Evolutionary conservation across 2,329 filamentous ascomycete species (phyloP).

Genomic region (Colletotrichum costaricense): DNA sequence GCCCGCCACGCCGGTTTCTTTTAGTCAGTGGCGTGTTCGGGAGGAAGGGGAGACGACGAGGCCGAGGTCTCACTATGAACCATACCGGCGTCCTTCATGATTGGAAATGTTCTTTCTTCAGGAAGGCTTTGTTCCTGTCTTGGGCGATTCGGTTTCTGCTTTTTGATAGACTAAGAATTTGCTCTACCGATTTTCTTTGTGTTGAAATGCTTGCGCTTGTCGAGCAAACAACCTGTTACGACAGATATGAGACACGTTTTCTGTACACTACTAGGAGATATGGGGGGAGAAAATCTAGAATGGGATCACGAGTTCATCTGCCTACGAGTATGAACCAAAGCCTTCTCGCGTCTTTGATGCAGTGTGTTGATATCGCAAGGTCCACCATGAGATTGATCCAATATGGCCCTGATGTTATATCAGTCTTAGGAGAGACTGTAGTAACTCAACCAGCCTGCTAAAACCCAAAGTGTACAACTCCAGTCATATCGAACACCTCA

Average conservation of each 20-base stretch:
- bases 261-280: background rate
- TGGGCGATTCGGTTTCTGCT: background rate
- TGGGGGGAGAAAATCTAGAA: background rate
- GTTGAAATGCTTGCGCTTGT: background rate
- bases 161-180: background rate
- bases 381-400: background rate
- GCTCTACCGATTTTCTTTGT: background rate
- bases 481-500: background rate
- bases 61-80: constrained; percentile 24
- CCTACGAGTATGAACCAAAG: background rate
- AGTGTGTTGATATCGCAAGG: background rate
- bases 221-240: background rate
- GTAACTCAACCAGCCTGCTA: background rate
- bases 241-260: constrained; percentile 21
- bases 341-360: background rate
- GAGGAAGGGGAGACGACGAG: background rate
- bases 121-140: background rate
- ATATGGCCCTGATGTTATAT: background rate
- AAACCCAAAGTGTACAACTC: background rate
- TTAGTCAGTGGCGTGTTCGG: constrained; percentile 26
- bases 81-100: constrained; percentile 26
- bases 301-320: constrained; percentile 11
- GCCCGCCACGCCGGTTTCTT: constrained; percentile 33
- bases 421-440: background rate
- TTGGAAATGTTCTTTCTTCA: background rate